Base-by-base conservation (phyloP, 1,284 basidiomycete species). In the Malassezia equina region DNA sequence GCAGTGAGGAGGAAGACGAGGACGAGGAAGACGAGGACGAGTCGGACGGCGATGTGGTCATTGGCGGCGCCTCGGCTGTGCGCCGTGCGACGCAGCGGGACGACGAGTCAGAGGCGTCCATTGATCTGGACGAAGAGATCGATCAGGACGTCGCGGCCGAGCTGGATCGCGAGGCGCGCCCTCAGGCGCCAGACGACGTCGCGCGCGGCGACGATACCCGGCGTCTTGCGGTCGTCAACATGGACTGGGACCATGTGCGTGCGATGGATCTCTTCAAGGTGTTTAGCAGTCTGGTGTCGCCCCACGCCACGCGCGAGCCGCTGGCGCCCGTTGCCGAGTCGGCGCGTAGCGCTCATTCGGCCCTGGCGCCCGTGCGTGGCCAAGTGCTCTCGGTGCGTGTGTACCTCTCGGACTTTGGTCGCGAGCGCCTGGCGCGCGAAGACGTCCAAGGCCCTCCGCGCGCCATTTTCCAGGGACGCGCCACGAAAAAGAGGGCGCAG, bases 241-340 rank as follows among this genome's bases (percentile, higher is more conserved):
- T 98, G 57, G 94, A 99, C 77, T 99, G 94, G 94, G 94, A 98
- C 76, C 83, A 96, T 76, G 83, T 98, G 52, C 85, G 86, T 46
- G 89, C 93, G 1, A 79, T 79, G 31, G 91, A 98, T 75, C 78
- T 99, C 23, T 95, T 83, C 81, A 90, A 88, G 75, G 87, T 98
- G 39, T 90, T 90, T 76, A 84, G 88, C 31, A 95, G 90, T 4
- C 81, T 93, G 49, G 80, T 95, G 17, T 55, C 80, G n/a, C 69
- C 71, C 11, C 60, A 63, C 29, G 66, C 73, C 8, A 62, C 59
- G 17, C 58, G 50, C 15, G 58, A 55, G 13, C 63, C 63, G 6
- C 52, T 54, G 2, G 47, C 32, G 6, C 45, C 40, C 3, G 25
- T 31, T 12, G 9, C 23, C 15, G 46, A n/a, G 12, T 9, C 17